Evolutionary conservation across 148 eudicot species (phyloP).

Genomic region (Rheum nobile): DNA sequence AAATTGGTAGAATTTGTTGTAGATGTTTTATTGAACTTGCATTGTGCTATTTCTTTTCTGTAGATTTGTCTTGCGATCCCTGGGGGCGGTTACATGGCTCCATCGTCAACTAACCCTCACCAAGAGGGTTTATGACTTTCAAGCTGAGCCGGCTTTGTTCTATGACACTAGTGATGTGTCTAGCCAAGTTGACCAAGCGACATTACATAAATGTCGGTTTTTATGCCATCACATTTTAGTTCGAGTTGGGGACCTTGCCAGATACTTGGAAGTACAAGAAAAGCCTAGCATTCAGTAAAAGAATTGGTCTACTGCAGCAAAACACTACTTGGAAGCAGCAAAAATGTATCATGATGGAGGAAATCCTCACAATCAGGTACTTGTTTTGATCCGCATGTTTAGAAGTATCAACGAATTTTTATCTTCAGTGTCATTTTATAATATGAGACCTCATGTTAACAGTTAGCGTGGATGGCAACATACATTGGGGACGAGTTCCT

Average conservation of each 20-base stretch:
- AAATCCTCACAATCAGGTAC: conserved; percentile 96
- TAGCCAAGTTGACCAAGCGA: conserved; percentile 23
- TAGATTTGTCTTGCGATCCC: too few relatives aligned
- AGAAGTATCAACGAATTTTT: background rate
- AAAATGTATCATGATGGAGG: conserved; percentile 77
- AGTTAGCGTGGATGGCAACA: conserved; percentile 88
- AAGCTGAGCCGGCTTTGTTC: too few relatives aligned
- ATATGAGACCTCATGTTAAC: conserved; percentile 13
- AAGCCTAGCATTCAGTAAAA: conserved; percentile 27
- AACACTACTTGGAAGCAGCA: conserved; percentile 59
- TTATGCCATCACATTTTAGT: conserved; percentile 66
- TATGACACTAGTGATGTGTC: conserved; percentile 16
- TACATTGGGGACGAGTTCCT: conserved; percentile 70
- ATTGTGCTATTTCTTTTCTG: too few relatives aligned
- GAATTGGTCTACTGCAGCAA: conserved; percentile 76
- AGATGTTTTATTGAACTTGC: too few relatives aligned
- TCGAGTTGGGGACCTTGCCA: conserved; percentile 85
- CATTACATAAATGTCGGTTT: conserved; percentile 39
- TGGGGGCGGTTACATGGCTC: too few relatives aligned
- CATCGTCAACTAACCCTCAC: too few relatives aligned
- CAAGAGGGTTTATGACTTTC: conserved; percentile 41
- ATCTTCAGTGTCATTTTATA: background rate
- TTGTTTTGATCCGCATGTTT: background rate
- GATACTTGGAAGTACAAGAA: conserved; percentile 57
- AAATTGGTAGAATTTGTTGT: too few relatives aligned